Percentiles rank a stretch among this genome's conserved stretches.
These are phyloP conservation scores for Bipolaris sorokiniana DNA, from an alignment of 2,329 filamentous ascomycete species.

Conservation along the genomic window DNA sequence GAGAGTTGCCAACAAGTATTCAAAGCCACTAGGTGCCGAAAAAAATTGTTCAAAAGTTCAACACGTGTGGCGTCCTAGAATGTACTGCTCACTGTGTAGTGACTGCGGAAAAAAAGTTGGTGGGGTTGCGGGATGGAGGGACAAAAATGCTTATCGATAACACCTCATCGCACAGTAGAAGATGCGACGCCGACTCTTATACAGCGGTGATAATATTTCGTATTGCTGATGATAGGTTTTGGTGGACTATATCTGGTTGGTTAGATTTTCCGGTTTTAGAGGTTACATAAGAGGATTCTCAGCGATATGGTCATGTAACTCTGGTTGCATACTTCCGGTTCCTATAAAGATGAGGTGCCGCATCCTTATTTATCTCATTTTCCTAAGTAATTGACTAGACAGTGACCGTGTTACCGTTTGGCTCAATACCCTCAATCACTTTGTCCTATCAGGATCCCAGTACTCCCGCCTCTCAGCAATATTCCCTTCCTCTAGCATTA, in stretches of 20 bases:
- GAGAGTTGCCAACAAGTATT: background rate
- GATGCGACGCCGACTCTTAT: background rate
- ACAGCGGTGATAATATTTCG: background rate
- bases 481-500: too few species aligned
- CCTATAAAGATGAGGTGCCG: too few species aligned
- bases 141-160: slow-evolving; percentile 2
- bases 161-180: background rate
- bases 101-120: slow-evolving; percentile 2
- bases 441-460: too few species aligned
- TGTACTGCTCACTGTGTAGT: background rate
- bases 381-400: too few species aligned
- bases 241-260: background rate
- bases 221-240: background rate
- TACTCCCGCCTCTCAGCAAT: too few species aligned
- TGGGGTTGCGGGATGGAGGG: background rate
- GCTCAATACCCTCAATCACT: too few species aligned
- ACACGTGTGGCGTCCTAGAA: background rate
- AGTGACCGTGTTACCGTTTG: too few species aligned
- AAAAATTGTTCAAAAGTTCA: background rate
- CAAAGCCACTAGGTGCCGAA: background rate
- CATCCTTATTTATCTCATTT: too few species aligned
- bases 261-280: background rate
- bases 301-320: too few species aligned
- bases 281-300: background rate
- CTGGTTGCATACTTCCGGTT: too few species aligned